Percentiles rank a stretch among this genome's conserved stretches.
Evolutionary conservation across 306 rosid genomes (phyloP).

Genomic region (Oxytropis ochrocephala): DNA sequence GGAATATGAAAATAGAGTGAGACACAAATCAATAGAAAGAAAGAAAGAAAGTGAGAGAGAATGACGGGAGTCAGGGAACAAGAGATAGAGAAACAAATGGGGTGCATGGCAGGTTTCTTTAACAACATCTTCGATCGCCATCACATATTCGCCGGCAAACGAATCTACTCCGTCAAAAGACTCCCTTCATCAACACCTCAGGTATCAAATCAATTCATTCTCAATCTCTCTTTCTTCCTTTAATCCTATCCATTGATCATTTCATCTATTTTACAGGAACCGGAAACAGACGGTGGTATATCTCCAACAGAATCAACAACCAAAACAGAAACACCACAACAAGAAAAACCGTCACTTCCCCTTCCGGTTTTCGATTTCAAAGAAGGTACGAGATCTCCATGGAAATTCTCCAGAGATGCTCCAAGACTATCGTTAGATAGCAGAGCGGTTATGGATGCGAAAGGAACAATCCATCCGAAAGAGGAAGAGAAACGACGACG

Average conservation of each 20-base stretch:
- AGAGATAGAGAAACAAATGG: slow-evolving; percentile 69
- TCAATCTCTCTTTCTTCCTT: neutral
- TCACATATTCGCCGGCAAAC: slow-evolving; percentile 66
- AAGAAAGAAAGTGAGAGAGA: slow-evolving; percentile 35
- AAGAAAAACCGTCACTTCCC: slow-evolving; percentile 16
- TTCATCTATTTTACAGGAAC: slow-evolving; percentile 18
- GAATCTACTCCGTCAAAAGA: slow-evolving; percentile 56
- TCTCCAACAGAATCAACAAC: neutral
- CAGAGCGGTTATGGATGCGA: slow-evolving; percentile 73
- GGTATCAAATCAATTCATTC: slow-evolving; percentile 22
- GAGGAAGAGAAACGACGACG: slow-evolving; percentile 56
- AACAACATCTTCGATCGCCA: slow-evolving; percentile 91
- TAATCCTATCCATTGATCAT: neutral
- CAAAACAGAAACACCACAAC: neutral
- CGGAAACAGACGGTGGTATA: slow-evolving; percentile 7
- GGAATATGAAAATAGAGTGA: neutral
- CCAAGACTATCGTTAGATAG: slow-evolving; percentile 90
- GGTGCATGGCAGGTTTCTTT: slow-evolving; percentile 93
- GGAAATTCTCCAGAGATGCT: slow-evolving; percentile 84
- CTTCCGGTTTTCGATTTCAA: slow-evolving; percentile 66
- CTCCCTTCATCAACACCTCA: slow-evolving; percentile 41
- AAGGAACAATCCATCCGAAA: slow-evolving; percentile 60
- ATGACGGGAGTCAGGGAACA: slow-evolving; percentile 42
- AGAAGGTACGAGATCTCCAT: slow-evolving; percentile 62
- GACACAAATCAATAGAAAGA: neutral